Percentiles rank a stretch among this genome's conserved stretches.
phyloP scores from a whole-genome alignment of 2,329 filamentous ascomycete genomes.

The Cercospora sp. region DNA sequence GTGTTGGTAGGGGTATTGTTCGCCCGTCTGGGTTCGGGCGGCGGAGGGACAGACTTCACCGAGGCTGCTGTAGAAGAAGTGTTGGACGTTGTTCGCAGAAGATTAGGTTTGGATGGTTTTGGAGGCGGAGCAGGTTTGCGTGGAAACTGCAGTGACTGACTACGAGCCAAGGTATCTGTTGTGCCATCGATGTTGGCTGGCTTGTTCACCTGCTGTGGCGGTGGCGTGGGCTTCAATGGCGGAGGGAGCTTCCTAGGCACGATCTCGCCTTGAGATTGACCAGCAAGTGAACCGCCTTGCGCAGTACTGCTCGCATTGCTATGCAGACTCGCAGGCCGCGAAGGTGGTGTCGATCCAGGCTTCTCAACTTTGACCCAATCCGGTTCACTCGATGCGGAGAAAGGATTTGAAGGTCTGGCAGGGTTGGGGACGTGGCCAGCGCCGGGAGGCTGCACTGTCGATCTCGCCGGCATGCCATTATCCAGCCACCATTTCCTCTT shows the following conservation, averaged over 20 bases:
- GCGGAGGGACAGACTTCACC: conserved; percentile 25
- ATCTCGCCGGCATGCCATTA: conserved; percentile 69
- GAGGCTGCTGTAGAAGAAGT: conserved; percentile 24
- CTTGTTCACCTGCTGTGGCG: background rate
- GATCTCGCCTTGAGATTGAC: conserved; percentile 9
- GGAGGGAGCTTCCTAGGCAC: conserved; percentile 26
- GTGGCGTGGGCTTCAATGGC: conserved; percentile 14
- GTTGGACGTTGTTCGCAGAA: conserved; percentile 33
- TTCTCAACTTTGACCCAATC: conserved; percentile 71
- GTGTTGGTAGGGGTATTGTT: conserved; percentile 14
- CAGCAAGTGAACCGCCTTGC: background rate
- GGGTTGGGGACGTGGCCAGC: conserved; percentile 68
- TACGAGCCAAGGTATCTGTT: conserved; percentile 13
- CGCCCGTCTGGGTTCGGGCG: conserved; percentile 27
- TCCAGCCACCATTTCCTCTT: conserved; percentile 66
- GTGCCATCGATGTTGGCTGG: conserved; percentile 15
- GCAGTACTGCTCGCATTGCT: conserved; percentile 18
- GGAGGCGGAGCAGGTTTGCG: conserved; percentile 41
- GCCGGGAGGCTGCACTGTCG: conserved; percentile 66
- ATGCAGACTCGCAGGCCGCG: conserved; percentile 24
- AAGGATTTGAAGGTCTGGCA: conserved; percentile 77
- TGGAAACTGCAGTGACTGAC: conserved; percentile 31
- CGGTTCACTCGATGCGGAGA: conserved; percentile 68
- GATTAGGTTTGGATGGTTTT: conserved; percentile 37
- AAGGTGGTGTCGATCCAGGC: conserved; percentile 28